Evolutionary conservation across 1,139 yeast species (phyloP).

Genomic region (Candida freyschussii): DNA sequence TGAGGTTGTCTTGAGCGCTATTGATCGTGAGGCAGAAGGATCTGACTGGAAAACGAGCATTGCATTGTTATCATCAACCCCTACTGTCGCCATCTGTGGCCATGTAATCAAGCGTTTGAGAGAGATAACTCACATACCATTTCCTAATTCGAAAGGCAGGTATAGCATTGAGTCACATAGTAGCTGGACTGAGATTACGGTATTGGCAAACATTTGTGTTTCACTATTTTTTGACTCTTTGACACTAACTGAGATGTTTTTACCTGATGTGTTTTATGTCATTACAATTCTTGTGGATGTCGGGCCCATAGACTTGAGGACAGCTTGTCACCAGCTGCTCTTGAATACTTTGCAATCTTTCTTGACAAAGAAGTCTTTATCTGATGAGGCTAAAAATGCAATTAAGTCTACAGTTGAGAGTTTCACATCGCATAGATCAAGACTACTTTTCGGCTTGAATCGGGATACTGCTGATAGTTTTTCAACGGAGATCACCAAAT

Average conservation of each 20-base stretch:
- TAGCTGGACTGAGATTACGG: slow-evolving; percentile 68
- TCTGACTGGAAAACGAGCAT: slow-evolving; percentile 62
- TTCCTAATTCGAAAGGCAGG: slow-evolving; percentile 35
- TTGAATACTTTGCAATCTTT: slow-evolving; percentile 73
- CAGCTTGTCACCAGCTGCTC: slow-evolving; percentile 58
- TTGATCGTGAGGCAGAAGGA: slow-evolving; percentile 71
- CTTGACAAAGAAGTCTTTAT: slow-evolving; percentile 51
- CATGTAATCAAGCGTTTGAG: slow-evolving; percentile 52
- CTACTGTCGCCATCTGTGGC: slow-evolving; percentile 72
- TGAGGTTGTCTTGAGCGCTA: slow-evolving; percentile 68
- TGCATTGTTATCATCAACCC: slow-evolving; percentile 56
- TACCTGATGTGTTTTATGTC: slow-evolving; percentile 70
- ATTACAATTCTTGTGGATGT: slow-evolving; percentile 70
- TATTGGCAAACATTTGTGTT: slow-evolving; percentile 61
- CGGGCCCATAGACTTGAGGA: slow-evolving; percentile 65
- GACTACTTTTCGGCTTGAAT: slow-evolving; percentile 73
- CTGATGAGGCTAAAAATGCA: slow-evolving; percentile 37
- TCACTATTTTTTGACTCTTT: slow-evolving; percentile 71
- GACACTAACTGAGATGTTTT: slow-evolving; percentile 56
- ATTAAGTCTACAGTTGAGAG: slow-evolving; percentile 52
- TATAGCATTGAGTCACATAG: slow-evolving; percentile 50
- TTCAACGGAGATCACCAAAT: slow-evolving; percentile 37
- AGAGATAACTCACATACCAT: slow-evolving; percentile 43
- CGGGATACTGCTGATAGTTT: slow-evolving; percentile 47
- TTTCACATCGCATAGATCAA: slow-evolving; percentile 68